Base-by-base conservation (phyloP, 169 alveolate species). In the Sarcocystis neurona region DNA sequence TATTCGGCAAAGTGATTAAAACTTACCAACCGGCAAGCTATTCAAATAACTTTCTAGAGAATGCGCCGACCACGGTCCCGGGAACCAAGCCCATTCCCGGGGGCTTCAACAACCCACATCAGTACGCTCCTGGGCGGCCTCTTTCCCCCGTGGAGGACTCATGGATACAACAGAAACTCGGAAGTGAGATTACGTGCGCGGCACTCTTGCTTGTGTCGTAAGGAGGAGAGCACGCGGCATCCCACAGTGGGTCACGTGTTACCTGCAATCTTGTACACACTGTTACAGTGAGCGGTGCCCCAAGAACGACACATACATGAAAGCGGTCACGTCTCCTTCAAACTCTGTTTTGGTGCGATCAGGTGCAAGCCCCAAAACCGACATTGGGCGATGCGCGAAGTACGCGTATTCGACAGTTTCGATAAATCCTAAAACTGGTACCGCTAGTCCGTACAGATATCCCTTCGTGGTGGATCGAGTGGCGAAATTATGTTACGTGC, bases 111-210 rank as follows among this genome's bases (percentile, higher is more conserved):
- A 30, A 34, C 5, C 74, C 90, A 6, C 68, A 70, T 0, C 75
- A 27, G 37, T 68, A 43, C 84, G 50, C 72, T 60, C 44, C 78
- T 10, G 90, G 90, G 8, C 27, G 27, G 30, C 15, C 46, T 18
- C 39, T 85, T 50, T 85, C 90, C 0, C 90, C 90, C n/a, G 85
- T 85, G 20, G 43, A 79, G 8, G 90, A 85, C 50, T 27, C 85
- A 0, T 70, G 46, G 18, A 23, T 78, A 41, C 32, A 12, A 32
- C 2, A 37, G n/a, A 72, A 23, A 43, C 82, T 72, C 53, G 82
- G 82, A 37, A 1, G 82, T 72, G 32, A 72, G 82, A 43, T 39
- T 32, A 39, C 23, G 12, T n/a, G n/a, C n/a, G n/a, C n/a, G n/a
- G n/a, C n/a, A n/a, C n/a, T n/a, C n/a, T n/a, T n/a, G n/a, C n/a